phyloP scores from a whole-genome alignment of 2,329 filamentous ascomycete genomes.

The Aspergillus pseudoviridinutans region DNA sequence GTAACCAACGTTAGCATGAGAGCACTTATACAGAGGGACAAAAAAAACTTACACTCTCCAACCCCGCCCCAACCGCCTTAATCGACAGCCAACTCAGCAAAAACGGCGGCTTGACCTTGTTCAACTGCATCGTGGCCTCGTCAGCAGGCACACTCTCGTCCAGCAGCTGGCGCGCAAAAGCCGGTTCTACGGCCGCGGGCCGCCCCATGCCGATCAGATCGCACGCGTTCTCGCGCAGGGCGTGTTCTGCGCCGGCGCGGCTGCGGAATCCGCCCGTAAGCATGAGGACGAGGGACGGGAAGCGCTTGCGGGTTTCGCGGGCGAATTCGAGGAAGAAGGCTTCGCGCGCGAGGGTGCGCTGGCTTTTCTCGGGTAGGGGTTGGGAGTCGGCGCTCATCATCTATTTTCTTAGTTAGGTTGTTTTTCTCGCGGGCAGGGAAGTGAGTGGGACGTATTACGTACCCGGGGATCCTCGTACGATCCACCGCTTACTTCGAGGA shows the following conservation, averaged over 20 bases:
- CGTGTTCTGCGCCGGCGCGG: constrained; percentile 47
- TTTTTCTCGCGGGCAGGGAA: too few relatives aligned
- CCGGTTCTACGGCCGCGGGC: constrained; percentile 44
- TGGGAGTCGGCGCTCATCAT: constrained; percentile 31
- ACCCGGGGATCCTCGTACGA: constrained; percentile 53
- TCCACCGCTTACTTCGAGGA: constrained; percentile 65
- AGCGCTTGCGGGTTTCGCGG: constrained; percentile 44
- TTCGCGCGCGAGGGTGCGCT: constrained; percentile 54
- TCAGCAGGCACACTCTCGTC: constrained; percentile 26
- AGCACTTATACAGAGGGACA: neutral
- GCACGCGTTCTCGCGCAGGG: constrained; percentile 45
- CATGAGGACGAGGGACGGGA: constrained; percentile 48
- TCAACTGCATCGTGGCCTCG: constrained; percentile 21
- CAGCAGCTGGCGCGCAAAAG: constrained; percentile 34
- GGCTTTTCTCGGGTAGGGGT: constrained; percentile 21
- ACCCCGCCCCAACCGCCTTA: constrained; percentile 25
- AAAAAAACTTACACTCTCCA: constrained; percentile 26
- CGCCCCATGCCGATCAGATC: constrained; percentile 50
- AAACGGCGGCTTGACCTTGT: constrained; percentile 22
- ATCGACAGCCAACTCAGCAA: constrained; percentile 20
- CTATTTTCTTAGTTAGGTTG: constrained; percentile 4
- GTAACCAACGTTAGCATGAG: neutral
- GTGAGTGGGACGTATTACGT: too few relatives aligned
- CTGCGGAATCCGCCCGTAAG: constrained; percentile 63
- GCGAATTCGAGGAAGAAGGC: constrained; percentile 68